These are phyloP conservation scores for Xylaria sp. DNA, from an alignment of 2,329 filamentous ascomycete species.

Conservation along the genomic window DNA sequence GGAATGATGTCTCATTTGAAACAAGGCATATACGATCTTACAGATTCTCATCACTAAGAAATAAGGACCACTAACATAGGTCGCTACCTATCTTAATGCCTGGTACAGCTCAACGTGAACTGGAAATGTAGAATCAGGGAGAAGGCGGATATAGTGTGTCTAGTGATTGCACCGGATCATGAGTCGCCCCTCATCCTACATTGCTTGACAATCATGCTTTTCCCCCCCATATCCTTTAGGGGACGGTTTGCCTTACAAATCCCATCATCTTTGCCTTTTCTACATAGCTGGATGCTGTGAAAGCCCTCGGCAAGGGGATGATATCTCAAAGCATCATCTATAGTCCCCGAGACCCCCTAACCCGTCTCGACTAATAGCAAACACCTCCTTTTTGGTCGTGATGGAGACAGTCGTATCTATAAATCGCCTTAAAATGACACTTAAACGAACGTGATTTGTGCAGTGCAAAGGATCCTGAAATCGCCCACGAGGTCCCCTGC, in stretches of 20 bases:
- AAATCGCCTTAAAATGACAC: slow-evolving; percentile 39
- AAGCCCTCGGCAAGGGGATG: slow-evolving; percentile 21
- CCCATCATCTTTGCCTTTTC: slow-evolving; percentile 32
- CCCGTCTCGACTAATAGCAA: slow-evolving; percentile 29
- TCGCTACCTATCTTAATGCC: slow-evolving; percentile 22
- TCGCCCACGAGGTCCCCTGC: slow-evolving; percentile 45
- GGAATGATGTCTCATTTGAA: not conserved
- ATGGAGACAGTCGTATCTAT: slow-evolving; percentile 44
- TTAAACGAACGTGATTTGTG: slow-evolving; percentile 42
- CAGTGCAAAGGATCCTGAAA: slow-evolving; percentile 44
- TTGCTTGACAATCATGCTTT: slow-evolving; percentile 34
- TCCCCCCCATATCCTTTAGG: slow-evolving; percentile 34
- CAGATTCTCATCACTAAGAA: slow-evolving; percentile 9
- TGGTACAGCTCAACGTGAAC: slow-evolving; percentile 14
- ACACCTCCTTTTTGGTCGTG: slow-evolving; percentile 36
- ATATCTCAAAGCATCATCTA: slow-evolving; percentile 34
- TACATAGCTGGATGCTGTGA: slow-evolving; percentile 33
- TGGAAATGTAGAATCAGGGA: slow-evolving; percentile 7
- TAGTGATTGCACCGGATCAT: slow-evolving; percentile 5
- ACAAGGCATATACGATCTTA: slow-evolving; percentile 15
- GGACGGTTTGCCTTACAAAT: slow-evolving; percentile 28
- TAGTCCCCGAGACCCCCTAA: slow-evolving; percentile 29
- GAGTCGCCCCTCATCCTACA: slow-evolving; percentile 16
- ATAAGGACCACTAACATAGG: slow-evolving; percentile 13
- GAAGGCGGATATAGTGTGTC: not conserved